Evolutionary conservation across 495 filamentous ascomycete species (phyloP).

Genomic region (Tuber brumale): DNA sequence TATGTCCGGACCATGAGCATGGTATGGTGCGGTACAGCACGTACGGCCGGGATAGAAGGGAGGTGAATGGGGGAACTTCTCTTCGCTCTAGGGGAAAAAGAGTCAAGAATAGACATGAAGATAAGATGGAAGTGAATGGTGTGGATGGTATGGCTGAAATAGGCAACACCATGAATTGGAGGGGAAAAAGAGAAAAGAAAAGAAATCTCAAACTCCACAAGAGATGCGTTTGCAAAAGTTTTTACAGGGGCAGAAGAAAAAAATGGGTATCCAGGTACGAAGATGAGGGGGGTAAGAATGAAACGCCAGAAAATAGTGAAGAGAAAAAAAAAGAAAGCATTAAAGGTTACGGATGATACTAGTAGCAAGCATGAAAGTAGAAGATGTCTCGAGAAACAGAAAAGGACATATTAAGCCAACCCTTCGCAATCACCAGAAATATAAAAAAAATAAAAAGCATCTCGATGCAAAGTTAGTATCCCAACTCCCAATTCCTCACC

Average conservation of each 20-base stretch:
- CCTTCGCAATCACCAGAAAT: neutral
- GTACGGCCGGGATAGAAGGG: neutral
- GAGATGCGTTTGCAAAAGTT: slow-evolving; percentile 15
- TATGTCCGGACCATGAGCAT: neutral
- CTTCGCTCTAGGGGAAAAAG: slow-evolving; percentile 8
- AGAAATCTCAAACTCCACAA: slow-evolving; percentile 13
- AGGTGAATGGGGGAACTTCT: neutral
- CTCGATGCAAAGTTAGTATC: neutral
- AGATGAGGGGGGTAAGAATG: neutral
- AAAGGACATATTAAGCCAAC: slow-evolving; percentile 14
- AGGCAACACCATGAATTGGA: slow-evolving; percentile 26
- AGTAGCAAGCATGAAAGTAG: slow-evolving; percentile 17
- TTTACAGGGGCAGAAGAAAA: slow-evolving; percentile 23
- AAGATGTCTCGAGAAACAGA: slow-evolving; percentile 22
- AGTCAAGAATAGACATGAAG: slow-evolving; percentile 23
- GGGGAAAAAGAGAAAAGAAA: slow-evolving; percentile 6
- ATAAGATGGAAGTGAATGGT: slow-evolving; percentile 7
- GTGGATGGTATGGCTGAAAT: slow-evolving; percentile 11
- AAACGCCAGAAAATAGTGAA: slow-evolving; percentile 3
- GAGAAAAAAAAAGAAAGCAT: slow-evolving; percentile 14
- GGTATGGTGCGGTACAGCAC: neutral
- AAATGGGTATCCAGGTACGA: slow-evolving; percentile 18
- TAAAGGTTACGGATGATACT: slow-evolving; percentile 36
- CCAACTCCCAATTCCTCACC: slow-evolving; percentile 3
- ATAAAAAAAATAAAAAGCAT: slow-evolving; percentile 13